Base-by-base conservation (phyloP, 257 asterid genomes). In the Nicotiana undulata region DNA sequence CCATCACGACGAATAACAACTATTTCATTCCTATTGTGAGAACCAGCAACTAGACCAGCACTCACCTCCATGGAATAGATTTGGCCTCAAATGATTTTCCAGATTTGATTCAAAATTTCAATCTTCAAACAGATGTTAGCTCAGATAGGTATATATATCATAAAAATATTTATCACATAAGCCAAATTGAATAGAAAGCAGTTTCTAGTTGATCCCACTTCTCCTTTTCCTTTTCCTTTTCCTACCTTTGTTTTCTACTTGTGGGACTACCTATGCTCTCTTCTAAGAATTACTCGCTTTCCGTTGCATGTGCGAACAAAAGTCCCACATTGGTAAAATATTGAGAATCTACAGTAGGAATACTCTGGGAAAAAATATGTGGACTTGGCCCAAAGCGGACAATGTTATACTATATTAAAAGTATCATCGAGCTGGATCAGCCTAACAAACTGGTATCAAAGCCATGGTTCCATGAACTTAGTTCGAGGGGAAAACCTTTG, bases 21-120 rank as follows among this genome's bases (percentile, higher is more conserved):
- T 5, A 84, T 76, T 61, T 80, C 86, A 61, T 84, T 72, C 68
- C 76, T 32, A 72, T 52, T 66, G 58, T 78, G 82, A 61, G 80
- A 77, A 20, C 87, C 84, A 8, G 85, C 72, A 17, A 84, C 18
- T 5, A 84, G 59, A 24, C 82, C 85, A 28, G 28, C 55, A 60
- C 6, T 77, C 59, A 52, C 80, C 76, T 82, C 84, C 75, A 75
- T 81, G 5, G 32, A 10, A 4, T 0, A 40, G 18, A 0, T 24
- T 24, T 68, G 16, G 37, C 44, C 77, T 20, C 75, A 7, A 78
- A 80, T 15, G 34, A 46, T 32, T 44, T 28, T 40, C 17, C 15
- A 61, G n/a, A 70, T 40, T 70, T n/a, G n/a, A 37, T 10, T 18
- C 76, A 46, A 46, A 46, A 6, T 15, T 29, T 46, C 60, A 72